Conservation (phyloP, 192 early-diverging fungal genomes). For the Dispira simplex region DNA sequence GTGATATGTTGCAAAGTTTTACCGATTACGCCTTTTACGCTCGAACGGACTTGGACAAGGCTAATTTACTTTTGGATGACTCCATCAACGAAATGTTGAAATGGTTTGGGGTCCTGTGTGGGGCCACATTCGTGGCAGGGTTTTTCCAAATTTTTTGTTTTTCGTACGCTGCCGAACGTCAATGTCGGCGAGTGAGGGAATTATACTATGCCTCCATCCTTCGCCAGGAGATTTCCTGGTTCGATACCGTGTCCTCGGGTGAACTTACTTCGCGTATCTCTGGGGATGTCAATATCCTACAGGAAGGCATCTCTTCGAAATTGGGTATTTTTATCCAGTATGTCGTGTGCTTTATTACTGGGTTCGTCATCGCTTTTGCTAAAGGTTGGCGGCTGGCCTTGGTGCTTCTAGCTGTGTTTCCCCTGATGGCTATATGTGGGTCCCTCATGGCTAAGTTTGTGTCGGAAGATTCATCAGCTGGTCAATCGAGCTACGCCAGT, state of each 20-base stretch:
- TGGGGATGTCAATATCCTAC: constrained; percentile 67
- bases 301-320: constrained; percentile 83
- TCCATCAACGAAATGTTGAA: constrained; percentile 4
- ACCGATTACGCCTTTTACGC: constrained; percentile 13
- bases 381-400: constrained; percentile 71
- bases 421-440: constrained; percentile 41
- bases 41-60: neutral
- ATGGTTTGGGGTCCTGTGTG: constrained; percentile 15
- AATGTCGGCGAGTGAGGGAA: constrained; percentile 56
- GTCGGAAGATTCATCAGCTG: constrained; percentile 23
- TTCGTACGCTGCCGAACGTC: constrained; percentile 30
- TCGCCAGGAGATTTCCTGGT: constrained; percentile 78
- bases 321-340: constrained; percentile 52
- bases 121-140: constrained; percentile 4
- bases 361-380: constrained; percentile 62
- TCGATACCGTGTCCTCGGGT: constrained; percentile 62
- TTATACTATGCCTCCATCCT: constrained; percentile 61
- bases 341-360: constrained; percentile 48
- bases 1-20: constrained; percentile 16
- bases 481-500: constrained; percentile 56
- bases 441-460: constrained; percentile 41
- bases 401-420: constrained; percentile 63
- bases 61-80: constrained; percentile 11
- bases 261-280: constrained; percentile 78
- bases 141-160: constrained; percentile 16